Evolutionary conservation across 495 filamentous ascomycete genomes (phyloP).

Genomic region (Xylaria grammica): DNA sequence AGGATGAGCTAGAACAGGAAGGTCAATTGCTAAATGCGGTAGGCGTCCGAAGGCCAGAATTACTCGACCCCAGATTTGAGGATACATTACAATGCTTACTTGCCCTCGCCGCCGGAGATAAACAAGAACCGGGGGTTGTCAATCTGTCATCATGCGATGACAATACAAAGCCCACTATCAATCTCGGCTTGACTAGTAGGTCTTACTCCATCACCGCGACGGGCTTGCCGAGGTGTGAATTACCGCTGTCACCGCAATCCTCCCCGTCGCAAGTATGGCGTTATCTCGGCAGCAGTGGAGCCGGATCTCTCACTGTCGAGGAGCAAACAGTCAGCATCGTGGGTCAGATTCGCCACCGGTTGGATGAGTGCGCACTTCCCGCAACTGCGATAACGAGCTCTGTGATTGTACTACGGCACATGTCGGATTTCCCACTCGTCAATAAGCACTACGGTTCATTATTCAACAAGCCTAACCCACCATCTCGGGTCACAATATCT

Average conservation of each 20-base stretch:
- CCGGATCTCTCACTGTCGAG: slow-evolving; percentile 33
- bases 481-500: slow-evolving; percentile 81
- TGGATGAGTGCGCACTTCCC: slow-evolving; percentile 37
- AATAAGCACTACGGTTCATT: slow-evolving; percentile 75
- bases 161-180: neutral
- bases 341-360: slow-evolving; percentile 37
- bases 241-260: slow-evolving; percentile 9
- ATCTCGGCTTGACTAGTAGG: slow-evolving; percentile 5
- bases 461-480: slow-evolving; percentile 78
- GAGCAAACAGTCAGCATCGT: slow-evolving; percentile 42
- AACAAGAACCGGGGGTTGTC: slow-evolving; percentile 6
- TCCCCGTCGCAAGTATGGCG: slow-evolving; percentile 29
- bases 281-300: slow-evolving; percentile 25
- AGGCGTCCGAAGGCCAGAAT: slow-evolving; percentile 48
- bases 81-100: slow-evolving; percentile 15
- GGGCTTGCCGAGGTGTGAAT: slow-evolving; percentile 5
- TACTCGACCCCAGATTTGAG: slow-evolving; percentile 56
- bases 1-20: slow-evolving; percentile 39
- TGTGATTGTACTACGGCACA: slow-evolving; percentile 77
- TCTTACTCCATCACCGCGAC: neutral
- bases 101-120: slow-evolving; percentile 9
- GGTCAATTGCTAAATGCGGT: slow-evolving; percentile 19
- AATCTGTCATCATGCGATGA: slow-evolving; percentile 2
- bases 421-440: slow-evolving; percentile 74
- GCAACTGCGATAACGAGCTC: slow-evolving; percentile 69